Base-by-base conservation (phyloP, 2,329 filamentous ascomycete genomes). In the Clarireedia monteithiana region DNA sequence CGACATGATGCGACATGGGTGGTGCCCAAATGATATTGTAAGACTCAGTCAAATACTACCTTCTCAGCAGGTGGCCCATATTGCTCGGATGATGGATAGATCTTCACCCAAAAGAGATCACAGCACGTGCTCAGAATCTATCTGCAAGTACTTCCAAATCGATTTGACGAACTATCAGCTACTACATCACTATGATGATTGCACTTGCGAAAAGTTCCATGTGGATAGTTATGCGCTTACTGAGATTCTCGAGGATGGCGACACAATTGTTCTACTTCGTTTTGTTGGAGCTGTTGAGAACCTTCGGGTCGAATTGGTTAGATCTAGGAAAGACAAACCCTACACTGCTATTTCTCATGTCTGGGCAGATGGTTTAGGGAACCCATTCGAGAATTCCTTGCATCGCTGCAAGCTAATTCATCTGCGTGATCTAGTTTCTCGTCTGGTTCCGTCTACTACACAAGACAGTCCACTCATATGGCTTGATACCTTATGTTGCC, bases 361-460 rank as follows among this genome's bases (percentile, higher is more conserved):
- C 23, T 72, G 70, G 70, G 68, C 68, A 1, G 69, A 73, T 47
- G 71, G 70, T 0, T 54, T 72, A 9, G 71, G 70, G 4, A 72
- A 71, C 50, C 64, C 67, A 12, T 58, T 23, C 0, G 57, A 52
- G 10, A 72, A 70, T 44, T 56, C 68, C 1, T 44, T 66, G 30
- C 63, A 60, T 24, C 27, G 42, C 9, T 66, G 64, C 30, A 62
- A 65, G 38, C 38, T 66, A 3, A 24, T 54, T 7, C 44, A 56
- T 15, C 39, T 64, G 15, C 44, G 50, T 9, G 50, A 51, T 23
- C n/a, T 57, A 23, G 23, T 40, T 10, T 14, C 39, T 17, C 30
- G 27, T 17, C 10, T 24, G 30, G 24, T 17, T 12, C 10, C 36
- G 15, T 14, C 15, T 6, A 24, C 9, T 9, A 5, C 10, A 34